Conservation (phyloP, 2,329 filamentous ascomycete species). For the Tolypocladium sp. region DNA sequence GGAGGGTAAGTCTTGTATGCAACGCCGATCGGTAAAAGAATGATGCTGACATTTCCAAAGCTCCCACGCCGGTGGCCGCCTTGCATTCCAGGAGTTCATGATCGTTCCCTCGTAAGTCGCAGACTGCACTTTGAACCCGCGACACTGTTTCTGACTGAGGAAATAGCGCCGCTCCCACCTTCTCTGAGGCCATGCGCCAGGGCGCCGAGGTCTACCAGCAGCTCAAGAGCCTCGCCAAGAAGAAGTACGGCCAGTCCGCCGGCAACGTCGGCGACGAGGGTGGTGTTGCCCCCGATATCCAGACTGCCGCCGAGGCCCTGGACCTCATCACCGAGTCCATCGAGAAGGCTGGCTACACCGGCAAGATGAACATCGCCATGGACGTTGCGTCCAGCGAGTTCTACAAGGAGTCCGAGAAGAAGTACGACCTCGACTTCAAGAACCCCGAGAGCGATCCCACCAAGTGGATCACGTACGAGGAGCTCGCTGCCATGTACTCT, state of each 20-base stretch:
- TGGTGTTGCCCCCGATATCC: slow-evolving; percentile 98
- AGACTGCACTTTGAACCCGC: background rate
- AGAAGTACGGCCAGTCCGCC: slow-evolving; percentile 98
- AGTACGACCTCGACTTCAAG: slow-evolving; percentile 99
- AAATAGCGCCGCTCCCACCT: slow-evolving; percentile 67
- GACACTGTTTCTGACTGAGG: slow-evolving; percentile 6
- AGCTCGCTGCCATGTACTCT: slow-evolving; percentile 89
- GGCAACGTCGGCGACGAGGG: slow-evolving; percentile 99
- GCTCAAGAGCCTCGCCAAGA: slow-evolving; percentile 94
- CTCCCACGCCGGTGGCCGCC: slow-evolving; percentile 93
- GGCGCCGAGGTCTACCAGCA: slow-evolving; percentile 97
- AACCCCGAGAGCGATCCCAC: slow-evolving; percentile 91
- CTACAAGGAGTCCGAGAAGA: slow-evolving; percentile 96
- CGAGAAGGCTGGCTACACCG: slow-evolving; percentile 89
- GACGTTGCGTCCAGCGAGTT: slow-evolving; percentile 99
- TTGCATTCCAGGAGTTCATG: slow-evolving; percentile 96
- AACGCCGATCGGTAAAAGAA: background rate
- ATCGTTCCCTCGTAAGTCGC: slow-evolving; percentile 66
- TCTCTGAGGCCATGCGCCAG: slow-evolving; percentile 93
- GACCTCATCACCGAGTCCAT: slow-evolving; percentile 94
- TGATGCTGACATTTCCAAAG: slow-evolving; percentile 27
- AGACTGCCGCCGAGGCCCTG: slow-evolving; percentile 92
- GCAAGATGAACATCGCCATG: slow-evolving; percentile 97
- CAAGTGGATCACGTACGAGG: slow-evolving; percentile 99
- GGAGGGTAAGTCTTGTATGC: slow-evolving; percentile 41